phyloP scores from a whole-genome alignment of 1,284 basidiomycete genomes.

The Marasmius oreades region DNA sequence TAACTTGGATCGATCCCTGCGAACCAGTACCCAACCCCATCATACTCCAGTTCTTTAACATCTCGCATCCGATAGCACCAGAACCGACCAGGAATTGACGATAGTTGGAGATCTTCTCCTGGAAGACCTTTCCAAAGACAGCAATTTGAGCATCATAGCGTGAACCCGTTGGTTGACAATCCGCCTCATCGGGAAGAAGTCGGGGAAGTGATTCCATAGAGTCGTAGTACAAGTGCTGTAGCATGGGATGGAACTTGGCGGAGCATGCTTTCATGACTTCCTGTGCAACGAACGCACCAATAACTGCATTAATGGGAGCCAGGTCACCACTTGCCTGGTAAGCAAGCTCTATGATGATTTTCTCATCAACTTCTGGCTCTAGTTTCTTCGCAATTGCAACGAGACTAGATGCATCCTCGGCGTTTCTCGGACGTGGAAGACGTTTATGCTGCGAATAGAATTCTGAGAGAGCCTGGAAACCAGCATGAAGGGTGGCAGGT shows the following conservation, averaged over 20 bases:
- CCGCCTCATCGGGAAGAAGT: constrained; percentile 75
- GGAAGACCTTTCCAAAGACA: constrained; percentile 93
- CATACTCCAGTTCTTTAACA: constrained; percentile 99
- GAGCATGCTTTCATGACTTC: constrained; percentile 97
- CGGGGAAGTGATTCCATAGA: constrained; percentile 92
- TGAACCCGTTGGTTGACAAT: constrained; percentile 79
- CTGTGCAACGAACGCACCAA: constrained; percentile 98
- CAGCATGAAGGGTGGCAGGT: constrained; percentile 86
- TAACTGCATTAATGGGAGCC: constrained; percentile 88
- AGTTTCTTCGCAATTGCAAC: constrained; percentile 79
- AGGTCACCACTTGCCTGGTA: constrained; percentile 95
- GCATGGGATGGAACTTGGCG: constrained; percentile 97
- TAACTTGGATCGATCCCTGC: constrained; percentile 87
- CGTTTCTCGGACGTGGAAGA: constrained; percentile 83
- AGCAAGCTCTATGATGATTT: constrained; percentile 80
- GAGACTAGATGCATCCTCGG: constrained; percentile 74
- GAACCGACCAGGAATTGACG: constrained; percentile 97
- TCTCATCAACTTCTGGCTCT: constrained; percentile 75
- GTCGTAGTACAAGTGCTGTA: constrained; percentile 97
- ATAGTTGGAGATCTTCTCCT: constrained; percentile 88
- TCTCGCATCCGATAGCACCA: constrained; percentile 99
- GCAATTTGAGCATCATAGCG: constrained; percentile 96
- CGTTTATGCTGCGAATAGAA: constrained; percentile 71
- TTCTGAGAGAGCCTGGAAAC: constrained; percentile 91
- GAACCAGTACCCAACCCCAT: constrained; percentile 90